Conservation (phyloP, 148 eudicot species). For the Cornus florida region DNA sequence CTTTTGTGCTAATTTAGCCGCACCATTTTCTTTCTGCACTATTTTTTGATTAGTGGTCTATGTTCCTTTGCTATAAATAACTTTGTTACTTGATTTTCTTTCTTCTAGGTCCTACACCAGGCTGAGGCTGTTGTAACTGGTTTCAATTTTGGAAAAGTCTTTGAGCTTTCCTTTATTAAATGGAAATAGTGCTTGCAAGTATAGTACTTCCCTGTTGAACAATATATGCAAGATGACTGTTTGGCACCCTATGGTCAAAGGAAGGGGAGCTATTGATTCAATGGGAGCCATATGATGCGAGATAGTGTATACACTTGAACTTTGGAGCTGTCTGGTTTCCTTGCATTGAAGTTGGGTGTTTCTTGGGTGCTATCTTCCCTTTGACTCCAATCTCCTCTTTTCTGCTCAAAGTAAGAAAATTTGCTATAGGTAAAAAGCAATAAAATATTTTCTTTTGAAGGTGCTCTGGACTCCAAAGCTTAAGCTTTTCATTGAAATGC, state of each 20-base stretch:
- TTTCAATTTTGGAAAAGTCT: not conserved
- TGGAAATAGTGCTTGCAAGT: not conserved
- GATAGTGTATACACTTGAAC: too few species aligned
- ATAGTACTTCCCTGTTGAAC: not conserved
- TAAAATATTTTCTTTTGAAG: not conserved
- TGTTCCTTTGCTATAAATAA: not conserved
- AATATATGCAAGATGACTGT: not conserved
- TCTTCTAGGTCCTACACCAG: slow-evolving; percentile 1
- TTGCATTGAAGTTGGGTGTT: too few species aligned
- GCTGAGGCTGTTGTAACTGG: not conserved
- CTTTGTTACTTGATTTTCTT: not conserved
- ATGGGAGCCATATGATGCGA: too few species aligned
- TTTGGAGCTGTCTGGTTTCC: too few species aligned
- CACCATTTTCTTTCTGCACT: not conserved
- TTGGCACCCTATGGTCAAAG: not conserved
- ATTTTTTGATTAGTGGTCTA: not conserved
- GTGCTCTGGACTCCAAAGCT: not conserved
- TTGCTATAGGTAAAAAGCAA: not conserved
- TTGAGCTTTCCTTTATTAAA: not conserved
- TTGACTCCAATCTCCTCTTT: too few species aligned
- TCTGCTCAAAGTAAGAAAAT: not conserved
- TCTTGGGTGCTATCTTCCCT: too few species aligned
- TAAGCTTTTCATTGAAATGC: not conserved
- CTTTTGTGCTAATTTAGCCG: not conserved
- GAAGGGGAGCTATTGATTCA: too few species aligned